Conservation (phyloP, 164 flowering plant species). For the Chimonanthus praecox region DNA sequence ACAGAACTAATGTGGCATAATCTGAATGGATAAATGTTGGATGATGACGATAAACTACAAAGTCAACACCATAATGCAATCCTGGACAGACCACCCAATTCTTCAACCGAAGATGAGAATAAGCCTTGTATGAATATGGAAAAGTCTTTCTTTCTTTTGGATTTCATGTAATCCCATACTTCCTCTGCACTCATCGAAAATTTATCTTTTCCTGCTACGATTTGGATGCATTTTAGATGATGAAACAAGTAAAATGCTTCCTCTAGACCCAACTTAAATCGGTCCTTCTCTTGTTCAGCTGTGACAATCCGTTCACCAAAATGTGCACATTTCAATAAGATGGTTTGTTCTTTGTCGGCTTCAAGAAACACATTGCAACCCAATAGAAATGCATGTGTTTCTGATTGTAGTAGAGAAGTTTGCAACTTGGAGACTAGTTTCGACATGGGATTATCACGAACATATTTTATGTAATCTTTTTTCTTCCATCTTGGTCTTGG, state of each 20-base stretch:
- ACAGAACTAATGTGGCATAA: constrained; percentile 53
- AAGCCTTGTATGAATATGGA: constrained; percentile 54
- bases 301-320: constrained; percentile 49
- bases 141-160: constrained; percentile 28
- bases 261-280: constrained; percentile 57
- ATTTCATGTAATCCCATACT: constrained; percentile 50
- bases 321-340: constrained; percentile 45
- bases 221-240: constrained; percentile 42
- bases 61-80: constrained; percentile 71
- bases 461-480: constrained; percentile 46
- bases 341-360: constrained; percentile 31
- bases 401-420: constrained; percentile 32
- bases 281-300: constrained; percentile 46
- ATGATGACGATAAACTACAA: constrained; percentile 70
- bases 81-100: constrained; percentile 87
- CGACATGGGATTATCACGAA: constrained; percentile 66
- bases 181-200: constrained; percentile 21
- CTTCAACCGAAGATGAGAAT: constrained; percentile 58
- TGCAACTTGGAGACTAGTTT: constrained; percentile 40
- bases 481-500: constrained; percentile 76
- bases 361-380: constrained; percentile 49
- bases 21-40: constrained; percentile 76
- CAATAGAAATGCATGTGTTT: constrained; percentile 44
- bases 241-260: constrained; percentile 56
- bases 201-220: constrained; percentile 25